These are phyloP conservation scores for Solanum tarapatanum DNA, from an alignment of 257 asterid species.

Conservation along the genomic window DNA sequence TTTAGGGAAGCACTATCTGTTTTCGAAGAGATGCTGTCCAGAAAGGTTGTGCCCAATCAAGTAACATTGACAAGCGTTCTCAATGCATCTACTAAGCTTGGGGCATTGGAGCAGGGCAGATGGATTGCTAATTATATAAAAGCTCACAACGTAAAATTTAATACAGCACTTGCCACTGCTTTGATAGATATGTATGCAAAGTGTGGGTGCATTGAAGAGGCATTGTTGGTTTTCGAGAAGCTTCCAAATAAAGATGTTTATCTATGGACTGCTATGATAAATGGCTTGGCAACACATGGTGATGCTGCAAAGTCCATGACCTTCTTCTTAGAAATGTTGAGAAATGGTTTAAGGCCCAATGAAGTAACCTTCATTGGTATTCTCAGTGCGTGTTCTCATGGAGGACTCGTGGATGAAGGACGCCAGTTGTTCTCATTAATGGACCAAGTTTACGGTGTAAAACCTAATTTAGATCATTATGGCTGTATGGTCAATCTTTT, in stretches of 20 bases:
- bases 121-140: slow-evolving; percentile 24
- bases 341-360: slow-evolving; percentile 32
- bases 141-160: slow-evolving; percentile 5
- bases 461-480: slow-evolving; percentile 33
- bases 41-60: slow-evolving; percentile 23
- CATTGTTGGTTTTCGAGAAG: slow-evolving; percentile 17
- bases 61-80: slow-evolving; percentile 30
- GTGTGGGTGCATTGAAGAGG: slow-evolving; percentile 42
- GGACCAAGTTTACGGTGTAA: slow-evolving; percentile 23
- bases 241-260: slow-evolving; percentile 21
- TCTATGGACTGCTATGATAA: slow-evolving; percentile 43
- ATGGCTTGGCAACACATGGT: slow-evolving; percentile 42
- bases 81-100: slow-evolving; percentile 40
- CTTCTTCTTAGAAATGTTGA: slow-evolving; percentile 29
- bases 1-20: slow-evolving; percentile 19
- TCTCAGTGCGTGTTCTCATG: slow-evolving; percentile 43
- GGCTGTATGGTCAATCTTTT: slow-evolving; percentile 56
- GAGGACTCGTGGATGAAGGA: slow-evolving; percentile 38
- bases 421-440: slow-evolving; percentile 16
- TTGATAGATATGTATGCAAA: slow-evolving; percentile 45
- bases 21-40: slow-evolving; percentile 26
- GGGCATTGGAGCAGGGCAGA: slow-evolving; percentile 36
- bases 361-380: slow-evolving; percentile 39
- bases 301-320: slow-evolving; percentile 20
- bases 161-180: slow-evolving; percentile 35